Percentiles rank a stretch among this genome's conserved stretches.
Conservation (phyloP, 169 alveolate genomes). For the Plasmodium gonderi region DNA sequence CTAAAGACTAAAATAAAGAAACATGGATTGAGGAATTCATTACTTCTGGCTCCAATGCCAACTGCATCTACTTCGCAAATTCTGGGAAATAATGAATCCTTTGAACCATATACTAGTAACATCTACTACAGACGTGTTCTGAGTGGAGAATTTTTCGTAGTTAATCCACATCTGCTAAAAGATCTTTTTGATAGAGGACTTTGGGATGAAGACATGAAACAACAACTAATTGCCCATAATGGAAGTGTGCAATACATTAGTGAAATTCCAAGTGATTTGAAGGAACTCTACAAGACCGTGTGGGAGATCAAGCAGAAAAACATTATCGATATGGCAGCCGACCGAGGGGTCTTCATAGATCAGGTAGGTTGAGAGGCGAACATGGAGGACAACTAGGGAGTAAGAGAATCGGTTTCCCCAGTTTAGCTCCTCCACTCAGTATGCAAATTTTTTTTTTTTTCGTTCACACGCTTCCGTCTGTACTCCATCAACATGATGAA, state of each 20-base stretch:
- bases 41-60: constrained; percentile 99
- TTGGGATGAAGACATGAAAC: constrained; percentile 95
- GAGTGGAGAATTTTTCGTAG: constrained; percentile 98
- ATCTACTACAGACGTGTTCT: constrained; percentile 97
- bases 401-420: no score
- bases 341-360: constrained; percentile 94
- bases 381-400: not conserved
- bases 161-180: constrained; percentile 96
- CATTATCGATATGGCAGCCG: constrained; percentile 98
- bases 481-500: no score
- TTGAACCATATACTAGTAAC: constrained; percentile 98
- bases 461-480: no score
- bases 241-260: constrained; percentile 95
- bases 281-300: constrained; percentile 95
- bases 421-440: no score
- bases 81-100: constrained; percentile 97
- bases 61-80: constrained; percentile 99
- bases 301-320: constrained; percentile 98
- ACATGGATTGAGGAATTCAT: constrained; percentile 97
- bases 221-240: constrained; percentile 94
- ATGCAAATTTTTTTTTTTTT: no score
- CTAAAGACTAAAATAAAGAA: constrained; percentile 90
- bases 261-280: constrained; percentile 93
- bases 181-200: constrained; percentile 95
- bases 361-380: constrained; percentile 33